Conservation (phyloP, 305 asterid genomes). For the Fraxinus albicans region DNA sequence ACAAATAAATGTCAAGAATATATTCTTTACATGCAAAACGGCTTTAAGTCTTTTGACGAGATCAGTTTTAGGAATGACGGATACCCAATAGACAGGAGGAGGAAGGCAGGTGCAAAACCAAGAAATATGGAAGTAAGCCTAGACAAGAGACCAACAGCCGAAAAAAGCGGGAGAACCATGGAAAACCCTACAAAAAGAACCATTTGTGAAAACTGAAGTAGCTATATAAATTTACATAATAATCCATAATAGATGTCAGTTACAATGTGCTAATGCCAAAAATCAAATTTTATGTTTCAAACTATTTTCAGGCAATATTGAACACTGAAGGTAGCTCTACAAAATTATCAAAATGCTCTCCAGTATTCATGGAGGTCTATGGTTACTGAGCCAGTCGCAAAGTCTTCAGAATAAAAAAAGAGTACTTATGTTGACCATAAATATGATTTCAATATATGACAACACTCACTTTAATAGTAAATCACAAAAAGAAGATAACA, state of each 20-base stretch:
- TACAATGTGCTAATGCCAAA: neutral
- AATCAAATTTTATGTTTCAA: neutral
- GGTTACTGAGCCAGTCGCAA: neutral
- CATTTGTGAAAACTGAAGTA: slow-evolving; percentile 8
- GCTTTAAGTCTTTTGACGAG: neutral
- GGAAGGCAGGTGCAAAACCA: slow-evolving; percentile 93
- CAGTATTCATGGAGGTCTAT: neutral
- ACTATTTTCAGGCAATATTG: neutral
- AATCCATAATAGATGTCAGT: neutral
- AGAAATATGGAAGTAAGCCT: slow-evolving; percentile 86
- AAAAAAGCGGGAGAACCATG: slow-evolving; percentile 83
- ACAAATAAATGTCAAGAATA: slow-evolving; percentile 3
- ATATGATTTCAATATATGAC: neutral
- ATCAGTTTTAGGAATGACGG: slow-evolving; percentile 25
- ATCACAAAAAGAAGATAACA: neutral
- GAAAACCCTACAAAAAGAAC: slow-evolving; percentile 57
- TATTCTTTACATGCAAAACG: slow-evolving; percentile 2
- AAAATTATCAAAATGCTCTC: neutral
- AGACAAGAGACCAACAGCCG: slow-evolving; percentile 66
- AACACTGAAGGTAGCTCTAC: neutral
- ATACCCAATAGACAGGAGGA: slow-evolving; percentile 93
- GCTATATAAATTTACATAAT: neutral
- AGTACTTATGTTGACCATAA: neutral
- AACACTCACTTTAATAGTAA: neutral
- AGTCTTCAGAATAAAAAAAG: neutral